Base-by-base conservation (phyloP, 768 basidiomycete genomes). In the Chalciporus chontae region DNA sequence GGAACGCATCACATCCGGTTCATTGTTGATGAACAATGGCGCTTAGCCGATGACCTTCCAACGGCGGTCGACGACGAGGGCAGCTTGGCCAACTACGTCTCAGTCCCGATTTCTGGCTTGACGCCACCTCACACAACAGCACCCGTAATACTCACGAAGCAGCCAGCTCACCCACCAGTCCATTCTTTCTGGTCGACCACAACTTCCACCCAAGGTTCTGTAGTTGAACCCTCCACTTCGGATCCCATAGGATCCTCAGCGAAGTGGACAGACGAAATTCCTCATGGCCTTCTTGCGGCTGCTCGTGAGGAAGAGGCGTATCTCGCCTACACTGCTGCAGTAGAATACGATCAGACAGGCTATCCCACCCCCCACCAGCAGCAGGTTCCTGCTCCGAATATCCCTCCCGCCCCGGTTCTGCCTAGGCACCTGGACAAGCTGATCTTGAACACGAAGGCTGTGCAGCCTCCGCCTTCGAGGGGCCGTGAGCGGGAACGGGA, bases 1-100 rank as follows among this genome's bases (percentile, higher is more conserved):
- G 95, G 95, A 14, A 93, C 93, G 0, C 93, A 97, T 63, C 90
- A 94, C 56, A 78, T 97, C 64, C 90, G 94, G 50, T 98, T 96
- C 75, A 81, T 97, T 56, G 90, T 98, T 52, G 95, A 98, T 66
- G 90, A 87, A 41, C 79, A 83, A 40, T 92, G 87, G 84, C 81
- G 86, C 53, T 81, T 87, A 7, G 80, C 87, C 3, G 78, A 85
- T 55, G 83, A 89, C 55, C 77, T 85, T n/a, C 87, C 90, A 6
- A 85, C 87, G 21, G 92, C 92, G 1, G 92, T 94, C 41, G 92
- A 94, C 63, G 94, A 97, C 64, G 89, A 93, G 60, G 95, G 95
- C 27, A 87, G 87, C 23, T 76, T 98, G 40, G 91, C 95, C 46
- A 98, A 98, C 71, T 97, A 95, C 65, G 84, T 98, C 50, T 84